Percentiles rank a stretch among this genome's conserved stretches.
Evolutionary conservation across 345 rosid genomes (phyloP).

Genomic region (Aethionema arabicum): DNA sequence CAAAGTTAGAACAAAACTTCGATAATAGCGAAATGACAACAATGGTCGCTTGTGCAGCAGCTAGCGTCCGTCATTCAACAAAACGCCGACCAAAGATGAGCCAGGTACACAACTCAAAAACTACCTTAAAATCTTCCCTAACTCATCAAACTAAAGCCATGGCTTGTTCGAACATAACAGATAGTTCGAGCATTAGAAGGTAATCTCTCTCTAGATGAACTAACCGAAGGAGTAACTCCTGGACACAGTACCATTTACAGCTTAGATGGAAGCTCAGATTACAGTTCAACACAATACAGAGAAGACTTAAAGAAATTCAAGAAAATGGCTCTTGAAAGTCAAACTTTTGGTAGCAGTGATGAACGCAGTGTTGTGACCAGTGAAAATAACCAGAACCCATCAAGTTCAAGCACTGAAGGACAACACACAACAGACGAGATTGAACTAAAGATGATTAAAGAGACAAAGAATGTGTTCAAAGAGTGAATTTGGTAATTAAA

Average conservation of each 20-base stretch:
- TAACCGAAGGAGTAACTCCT: conserved; percentile 55
- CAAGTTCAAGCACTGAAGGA: conserved; percentile 57
- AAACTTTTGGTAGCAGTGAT: conserved; percentile 53
- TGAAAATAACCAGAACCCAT: conserved; percentile 49
- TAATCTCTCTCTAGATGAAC: conserved; percentile 56
- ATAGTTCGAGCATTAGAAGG: conserved; percentile 85
- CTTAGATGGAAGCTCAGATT: conserved; percentile 60
- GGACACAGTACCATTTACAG: conserved; percentile 49
- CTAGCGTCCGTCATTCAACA: conserved; percentile 76
- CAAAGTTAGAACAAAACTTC: conserved; percentile 48
- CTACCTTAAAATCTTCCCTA: no score
- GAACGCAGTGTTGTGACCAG: conserved; percentile 53
- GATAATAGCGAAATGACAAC: conserved; percentile 54
- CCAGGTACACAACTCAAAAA: conserved; percentile 51
- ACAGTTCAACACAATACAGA: conserved; percentile 57
- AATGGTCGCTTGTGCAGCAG: conserved; percentile 81
- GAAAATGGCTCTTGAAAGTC: conserved; percentile 66
- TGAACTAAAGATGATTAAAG: conserved; percentile 36
- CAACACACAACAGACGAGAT: conserved; percentile 49
- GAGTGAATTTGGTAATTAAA: conserved; percentile 4
- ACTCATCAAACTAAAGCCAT: background rate
- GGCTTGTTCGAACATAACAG: conserved; percentile 37
- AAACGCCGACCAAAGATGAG: conserved; percentile 75
- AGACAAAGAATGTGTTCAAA: background rate
- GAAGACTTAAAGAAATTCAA: conserved; percentile 69